Evolutionary conservation across 2,329 filamentous ascomycete species (phyloP), one percentile per base, ranked within the genome.

Genomic region (Aspergillus sp.): DNA sequence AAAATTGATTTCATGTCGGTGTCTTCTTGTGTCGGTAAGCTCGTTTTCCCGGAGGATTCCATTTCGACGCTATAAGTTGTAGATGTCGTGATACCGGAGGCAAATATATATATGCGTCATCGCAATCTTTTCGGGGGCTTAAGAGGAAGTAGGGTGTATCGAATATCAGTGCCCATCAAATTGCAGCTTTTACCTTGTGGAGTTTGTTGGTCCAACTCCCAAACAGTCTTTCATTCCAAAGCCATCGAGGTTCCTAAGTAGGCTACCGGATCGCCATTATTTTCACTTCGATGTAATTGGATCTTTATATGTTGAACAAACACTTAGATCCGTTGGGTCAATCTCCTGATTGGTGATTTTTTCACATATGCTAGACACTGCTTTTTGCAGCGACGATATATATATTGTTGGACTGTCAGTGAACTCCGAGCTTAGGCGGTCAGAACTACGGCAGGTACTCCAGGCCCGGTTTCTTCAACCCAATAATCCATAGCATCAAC

Each of bases 1-100:
- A 86, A 77, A 53, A 87, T 75, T 39, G 86, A 86, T 66, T 65
- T 72, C 37, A 71, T 68, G 41, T 75, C 72, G 45, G 66, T 63
- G 17, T 72, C 68, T 35, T 70, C 65, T 37, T 62, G 62, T 12
- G 64, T 69, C 58, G 57, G 64, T 19, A 61, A 52, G 45, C 41
- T 53, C 27, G 33, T 44, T 41, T 57, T 60, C 35, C 54, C 50
- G 17, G 47, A 41, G 11, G 61, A 55, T 7, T 62, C 55, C 63
- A 66, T 70, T 53, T 33, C 64, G 37, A 23, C 39, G 31, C 33
- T 44, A 44, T 11, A 12, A 50, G 17, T 25, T 27, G 19, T 8
- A 21, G n/a, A 23, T 33, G 25, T 31, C 27, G 17, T 25, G 44
- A 19, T 6, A 35, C 49, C 39, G 5, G 15, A 25, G n/a, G 31